Percentiles rank a stretch among this genome's conserved stretches.
Evolutionary conservation across 345 rosid genomes (phyloP).

Genomic region (Eutrema yunnanense): DNA sequence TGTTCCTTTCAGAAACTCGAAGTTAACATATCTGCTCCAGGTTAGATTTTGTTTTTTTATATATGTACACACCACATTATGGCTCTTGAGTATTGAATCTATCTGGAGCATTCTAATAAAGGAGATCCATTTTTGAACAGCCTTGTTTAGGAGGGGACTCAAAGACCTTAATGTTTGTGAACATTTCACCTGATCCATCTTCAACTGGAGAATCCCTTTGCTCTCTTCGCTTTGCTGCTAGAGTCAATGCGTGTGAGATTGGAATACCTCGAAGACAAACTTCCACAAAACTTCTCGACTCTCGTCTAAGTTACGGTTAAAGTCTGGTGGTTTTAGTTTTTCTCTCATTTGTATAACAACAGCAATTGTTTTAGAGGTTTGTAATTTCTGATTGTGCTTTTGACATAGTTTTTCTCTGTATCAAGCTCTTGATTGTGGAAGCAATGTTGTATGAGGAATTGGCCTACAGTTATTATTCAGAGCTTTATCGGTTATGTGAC

Average conservation of each 20-base stretch:
- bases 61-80: not conserved
- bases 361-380: conserved; percentile 8
- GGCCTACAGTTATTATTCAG: not conserved
- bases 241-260: conserved; percentile 84
- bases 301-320: conserved; percentile 43
- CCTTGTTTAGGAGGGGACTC: conserved; percentile 92
- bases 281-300: conserved; percentile 35
- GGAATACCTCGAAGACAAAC: conserved; percentile 75
- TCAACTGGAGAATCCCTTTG: conserved; percentile 76
- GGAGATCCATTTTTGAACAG: conserved; percentile 32
- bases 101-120: not conserved
- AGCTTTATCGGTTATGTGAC: not conserved
- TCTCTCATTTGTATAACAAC: conserved; percentile 6
- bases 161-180: conserved; percentile 83
- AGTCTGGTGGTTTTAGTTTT: not conserved
- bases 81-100: not conserved
- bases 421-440: conserved; percentile 2
- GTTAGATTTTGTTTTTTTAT: conserved; percentile 27
- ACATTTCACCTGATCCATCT: conserved; percentile 70
- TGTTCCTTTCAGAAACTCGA: conserved; percentile 90
- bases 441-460: conserved; percentile 10
- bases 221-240: conserved; percentile 80
- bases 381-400: conserved; percentile 17
- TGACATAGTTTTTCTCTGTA: conserved; percentile 11
- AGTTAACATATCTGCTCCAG: conserved; percentile 90